These are phyloP conservation scores for Eucommia ulmoides DNA, from an alignment of 257 asterid species.

Conservation along the genomic window DNA sequence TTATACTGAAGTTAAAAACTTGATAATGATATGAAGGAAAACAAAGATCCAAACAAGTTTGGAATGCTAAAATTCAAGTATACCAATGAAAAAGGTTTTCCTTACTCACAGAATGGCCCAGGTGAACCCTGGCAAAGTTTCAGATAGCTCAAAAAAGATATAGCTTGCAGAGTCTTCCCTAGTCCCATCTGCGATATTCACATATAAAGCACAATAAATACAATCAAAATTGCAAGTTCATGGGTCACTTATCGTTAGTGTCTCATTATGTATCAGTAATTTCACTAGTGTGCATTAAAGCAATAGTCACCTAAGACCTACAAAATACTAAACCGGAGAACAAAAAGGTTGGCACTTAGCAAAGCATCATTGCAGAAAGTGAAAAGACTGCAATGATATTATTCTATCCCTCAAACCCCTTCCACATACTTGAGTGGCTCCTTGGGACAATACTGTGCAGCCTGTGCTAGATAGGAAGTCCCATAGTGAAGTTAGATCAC, in stretches of 20 bases:
- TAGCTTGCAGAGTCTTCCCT: constrained; percentile 92
- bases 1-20: constrained; percentile 9
- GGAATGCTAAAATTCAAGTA: neutral
- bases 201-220: constrained; percentile 9
- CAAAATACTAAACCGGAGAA: no score
- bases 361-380: no score
- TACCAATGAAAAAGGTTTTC: neutral
- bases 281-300: neutral
- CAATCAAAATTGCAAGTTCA: no score
- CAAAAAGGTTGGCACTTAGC: no score
- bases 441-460: no score
- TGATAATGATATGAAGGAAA: constrained; percentile 6
- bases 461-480: no score
- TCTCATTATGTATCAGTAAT: neutral
- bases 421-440: no score
- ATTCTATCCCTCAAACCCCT: no score
- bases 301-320: neutral
- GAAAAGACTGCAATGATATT: no score
- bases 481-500: no score
- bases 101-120: constrained; percentile 79
- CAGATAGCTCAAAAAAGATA: constrained; percentile 74
- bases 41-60: constrained; percentile 3
- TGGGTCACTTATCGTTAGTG: neutral
- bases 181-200: constrained; percentile 64
- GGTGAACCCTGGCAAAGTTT: constrained; percentile 46